Base-by-base conservation (phyloP, 768 basidiomycete genomes). In the Ramaria rubella region DNA sequence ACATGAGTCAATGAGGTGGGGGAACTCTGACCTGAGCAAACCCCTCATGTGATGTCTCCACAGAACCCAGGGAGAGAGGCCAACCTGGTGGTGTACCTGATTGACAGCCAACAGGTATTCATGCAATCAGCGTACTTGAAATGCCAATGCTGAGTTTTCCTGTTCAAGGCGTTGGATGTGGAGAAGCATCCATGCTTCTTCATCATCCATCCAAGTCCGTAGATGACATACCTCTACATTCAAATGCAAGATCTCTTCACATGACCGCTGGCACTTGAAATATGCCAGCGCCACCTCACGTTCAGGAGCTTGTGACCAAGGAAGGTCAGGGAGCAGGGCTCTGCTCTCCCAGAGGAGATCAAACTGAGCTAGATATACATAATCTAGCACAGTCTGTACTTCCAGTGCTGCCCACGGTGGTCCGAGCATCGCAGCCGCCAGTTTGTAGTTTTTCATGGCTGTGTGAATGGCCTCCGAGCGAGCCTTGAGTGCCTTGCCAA, bases 401-500 rank as follows among this genome's bases (percentile, higher is more conserved):
- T 67, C 65, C 2, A 72, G 52, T 2, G 60, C 48, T 3, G 65
- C 59, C 7, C 61, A 61, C 9, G 60, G 61, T 3, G 63, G 66
- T n/a, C 58, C 51, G 6, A 72, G 59, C 1, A 48, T 51, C 2
- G 54, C 33, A 14, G 69, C 69, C 1, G 65, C 67, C 14, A 26
- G 53, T 49, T 73, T 73, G 64, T 70, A 73, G 17, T 19, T 30
- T 5, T 56, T 60, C 14, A 72, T 57, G 0, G 71, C 71, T 40
- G 48, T 64, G 9, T 58, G 56, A 19, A 68, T 69, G 1, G 65
- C 60, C 29, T 61, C 59, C 44, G 63, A 60, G 2, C 65, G 61
- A 3, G 49, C 57, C 55, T 71, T 66, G 1, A 73, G 62, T 1
- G 65, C 61, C 53, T 69, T 69, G 6, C 67, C 62, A 27, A 72